A percentile compares a stretch with the other conserved stretches of the same genome.
Conservation (phyloP, 2,329 filamentous ascomycete genomes). For the Penicillium sp. region DNA sequence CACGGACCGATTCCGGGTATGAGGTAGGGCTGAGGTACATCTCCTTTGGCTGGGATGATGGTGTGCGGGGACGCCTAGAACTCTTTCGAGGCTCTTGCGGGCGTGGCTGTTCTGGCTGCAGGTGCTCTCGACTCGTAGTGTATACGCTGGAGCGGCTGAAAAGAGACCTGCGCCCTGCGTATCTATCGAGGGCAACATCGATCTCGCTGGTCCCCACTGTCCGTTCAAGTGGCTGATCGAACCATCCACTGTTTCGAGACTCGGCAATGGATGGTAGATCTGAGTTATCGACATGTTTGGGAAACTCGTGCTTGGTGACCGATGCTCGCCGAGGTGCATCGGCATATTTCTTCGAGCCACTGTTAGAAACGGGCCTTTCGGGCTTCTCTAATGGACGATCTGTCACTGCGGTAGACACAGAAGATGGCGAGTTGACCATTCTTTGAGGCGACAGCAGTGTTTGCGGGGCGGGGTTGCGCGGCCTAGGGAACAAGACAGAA, state of each 20-base stretch:
- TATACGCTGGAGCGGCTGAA: slow-evolving; percentile 29
- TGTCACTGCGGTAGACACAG: slow-evolving; percentile 36
- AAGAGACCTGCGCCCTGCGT: slow-evolving; percentile 25
- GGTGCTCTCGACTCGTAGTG: slow-evolving; percentile 26
- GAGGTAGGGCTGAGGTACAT: slow-evolving; percentile 27
- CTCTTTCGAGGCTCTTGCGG: slow-evolving; percentile 19
- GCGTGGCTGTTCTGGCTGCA: slow-evolving; percentile 19
- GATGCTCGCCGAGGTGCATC: slow-evolving; percentile 24
- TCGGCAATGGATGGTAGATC: slow-evolving; percentile 23
- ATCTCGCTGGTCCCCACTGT: slow-evolving; percentile 37
- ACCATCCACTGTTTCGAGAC: slow-evolving; percentile 24
- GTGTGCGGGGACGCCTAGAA: slow-evolving; percentile 25
- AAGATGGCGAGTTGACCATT: slow-evolving; percentile 43
- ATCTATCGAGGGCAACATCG: slow-evolving; percentile 34
- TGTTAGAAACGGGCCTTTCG: slow-evolving; percentile 19
- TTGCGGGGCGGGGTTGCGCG: slow-evolving; percentile 30
- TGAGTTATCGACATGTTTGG: slow-evolving; percentile 19
- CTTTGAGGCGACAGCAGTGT: slow-evolving; percentile 45
- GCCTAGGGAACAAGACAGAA: slow-evolving; percentile 46
- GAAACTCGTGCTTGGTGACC: slow-evolving; percentile 9
- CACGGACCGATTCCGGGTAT: slow-evolving; percentile 12
- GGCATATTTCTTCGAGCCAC: slow-evolving; percentile 28
- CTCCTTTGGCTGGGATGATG: slow-evolving; percentile 27
- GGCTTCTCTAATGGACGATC: slow-evolving; percentile 31
- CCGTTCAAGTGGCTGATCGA: slow-evolving; percentile 29